Evolutionary conservation across 305 asterid genomes (phyloP).

Genomic region (Solanum hybrid): DNA sequence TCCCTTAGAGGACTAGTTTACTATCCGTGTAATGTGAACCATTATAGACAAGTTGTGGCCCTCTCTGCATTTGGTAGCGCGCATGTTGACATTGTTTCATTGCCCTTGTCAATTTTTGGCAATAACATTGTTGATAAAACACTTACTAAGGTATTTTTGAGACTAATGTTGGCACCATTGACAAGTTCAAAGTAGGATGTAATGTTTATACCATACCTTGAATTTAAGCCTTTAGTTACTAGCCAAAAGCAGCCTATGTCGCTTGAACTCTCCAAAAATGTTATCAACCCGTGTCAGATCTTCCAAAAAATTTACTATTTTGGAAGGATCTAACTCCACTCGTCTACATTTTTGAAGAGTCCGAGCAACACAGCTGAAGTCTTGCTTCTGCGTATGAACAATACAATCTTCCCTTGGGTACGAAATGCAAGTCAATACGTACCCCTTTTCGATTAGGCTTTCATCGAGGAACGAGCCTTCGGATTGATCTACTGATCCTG

Average conservation of each 20-base stretch:
- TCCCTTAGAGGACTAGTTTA: background rate
- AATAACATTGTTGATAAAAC: background rate
- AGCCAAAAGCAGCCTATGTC: background rate
- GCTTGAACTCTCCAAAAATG: background rate
- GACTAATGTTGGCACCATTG: background rate
- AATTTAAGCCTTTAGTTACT: background rate
- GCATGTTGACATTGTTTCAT: too few relatives aligned
- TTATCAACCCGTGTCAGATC: background rate
- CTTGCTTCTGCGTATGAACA: constrained; percentile 31
- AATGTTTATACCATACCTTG: background rate
- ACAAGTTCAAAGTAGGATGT: background rate
- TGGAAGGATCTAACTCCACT: too few relatives aligned
- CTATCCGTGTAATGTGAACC: background rate
- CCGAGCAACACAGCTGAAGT: background rate
- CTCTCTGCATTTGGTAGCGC: background rate
- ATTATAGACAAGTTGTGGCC: background rate
- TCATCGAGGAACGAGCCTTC: constrained; percentile 34
- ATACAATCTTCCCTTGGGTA: constrained; percentile 29
- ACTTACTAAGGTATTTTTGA: background rate
- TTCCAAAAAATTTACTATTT: too few relatives aligned
- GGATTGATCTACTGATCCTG: constrained; percentile 38
- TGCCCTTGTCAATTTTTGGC: background rate
- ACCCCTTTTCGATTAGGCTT: background rate
- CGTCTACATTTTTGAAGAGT: background rate
- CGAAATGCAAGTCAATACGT: constrained; percentile 19